Base-by-base conservation (phyloP, 2,329 filamentous ascomycete genomes). In the Nothophoma quercina region DNA sequence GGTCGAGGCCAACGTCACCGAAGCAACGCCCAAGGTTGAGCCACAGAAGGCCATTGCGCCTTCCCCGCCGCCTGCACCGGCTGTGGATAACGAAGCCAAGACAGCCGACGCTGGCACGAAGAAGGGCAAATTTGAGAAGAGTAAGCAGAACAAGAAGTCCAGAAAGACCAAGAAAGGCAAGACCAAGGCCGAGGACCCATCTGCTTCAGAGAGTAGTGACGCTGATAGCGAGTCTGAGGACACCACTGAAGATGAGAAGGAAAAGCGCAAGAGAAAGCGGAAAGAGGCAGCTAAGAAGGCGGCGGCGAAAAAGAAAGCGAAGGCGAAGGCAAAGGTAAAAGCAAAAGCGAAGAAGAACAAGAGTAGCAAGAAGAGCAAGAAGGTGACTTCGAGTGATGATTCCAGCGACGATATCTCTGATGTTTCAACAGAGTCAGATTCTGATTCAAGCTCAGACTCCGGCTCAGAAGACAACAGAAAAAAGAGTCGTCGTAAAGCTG, bases 341-440 rank as follows among this genome's bases (percentile, higher is more conserved):
- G 30, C 18, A 5, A 70, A 65, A 33, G 34, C 26, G 15, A 68
- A 59, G 53, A 68, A 59, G 53, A 61, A 40, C n/a, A 64, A 59
- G 42, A 56, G 35, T 35, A 68, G 62, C 41, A 64, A 38, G 15
- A 67, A 55, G 41, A 58, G 38, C 26, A 65, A 60, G 41, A 59
- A 50, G n/a, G 38, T 25, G 59, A 59, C 42, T 59, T 42, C 55
- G 0, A 64, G 60, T 39, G 60, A 64, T 12, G 54, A 62, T 2
- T 56, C 59, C 10, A 64, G 53, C 3, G 47, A 51, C 7, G 40
- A 51, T 13, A 60, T 54, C n/a, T 64, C 59, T 1, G 58, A 60
- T 3, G 54, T 40, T 26, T 51, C 55, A n/a, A 59, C 52, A 2
- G 60, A 60, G 5, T 59, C 59, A 21, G 55, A 57, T 7, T 38